Evolutionary conservation across 2,329 filamentous ascomycete genomes (phyloP).

Genomic region (Neocatenulostroma microsporum): DNA sequence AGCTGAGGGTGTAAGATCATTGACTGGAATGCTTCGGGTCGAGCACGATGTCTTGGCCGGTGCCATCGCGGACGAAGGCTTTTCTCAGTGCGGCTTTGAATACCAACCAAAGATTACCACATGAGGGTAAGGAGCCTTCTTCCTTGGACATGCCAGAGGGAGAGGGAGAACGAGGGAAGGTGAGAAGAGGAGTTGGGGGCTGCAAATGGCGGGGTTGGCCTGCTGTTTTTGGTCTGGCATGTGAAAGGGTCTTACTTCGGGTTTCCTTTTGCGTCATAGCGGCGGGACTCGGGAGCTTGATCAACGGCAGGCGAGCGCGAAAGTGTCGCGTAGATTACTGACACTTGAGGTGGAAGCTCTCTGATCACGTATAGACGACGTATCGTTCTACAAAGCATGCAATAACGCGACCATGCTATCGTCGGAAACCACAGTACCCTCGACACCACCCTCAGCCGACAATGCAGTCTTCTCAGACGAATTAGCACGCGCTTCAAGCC

Average conservation of each 20-base stretch:
- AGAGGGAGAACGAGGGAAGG: no score
- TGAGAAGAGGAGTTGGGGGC: no score
- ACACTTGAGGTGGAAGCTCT: no score
- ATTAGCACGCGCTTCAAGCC: slow-evolving; percentile 33
- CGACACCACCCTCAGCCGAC: slow-evolving; percentile 18
- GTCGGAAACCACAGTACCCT: slow-evolving; percentile 12
- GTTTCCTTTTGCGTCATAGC: no score
- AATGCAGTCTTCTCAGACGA: slow-evolving; percentile 21
- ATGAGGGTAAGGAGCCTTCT: slow-evolving; percentile 5
- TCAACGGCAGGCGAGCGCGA: no score
- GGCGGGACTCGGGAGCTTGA: no score
- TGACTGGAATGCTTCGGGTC: slow-evolving; percentile 42
- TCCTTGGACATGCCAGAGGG: background rate
- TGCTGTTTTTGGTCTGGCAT: no score
- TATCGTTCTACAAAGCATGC: no score
- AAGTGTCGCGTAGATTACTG: no score
- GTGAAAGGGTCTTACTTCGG: no score
- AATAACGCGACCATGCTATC: slow-evolving; percentile 3
- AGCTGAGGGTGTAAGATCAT: slow-evolving; percentile 49
- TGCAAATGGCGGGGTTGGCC: no score
- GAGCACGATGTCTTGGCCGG: slow-evolving; percentile 30
- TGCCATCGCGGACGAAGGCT: slow-evolving; percentile 14
- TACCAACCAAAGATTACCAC: slow-evolving; percentile 10
- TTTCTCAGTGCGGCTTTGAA: slow-evolving; percentile 13
- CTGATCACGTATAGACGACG: no score